Percentiles rank a stretch among this genome's conserved stretches.
Evolutionary conservation across 2,329 filamentous ascomycete genomes (phyloP).

Genomic region (Fusarium sublunatum): DNA sequence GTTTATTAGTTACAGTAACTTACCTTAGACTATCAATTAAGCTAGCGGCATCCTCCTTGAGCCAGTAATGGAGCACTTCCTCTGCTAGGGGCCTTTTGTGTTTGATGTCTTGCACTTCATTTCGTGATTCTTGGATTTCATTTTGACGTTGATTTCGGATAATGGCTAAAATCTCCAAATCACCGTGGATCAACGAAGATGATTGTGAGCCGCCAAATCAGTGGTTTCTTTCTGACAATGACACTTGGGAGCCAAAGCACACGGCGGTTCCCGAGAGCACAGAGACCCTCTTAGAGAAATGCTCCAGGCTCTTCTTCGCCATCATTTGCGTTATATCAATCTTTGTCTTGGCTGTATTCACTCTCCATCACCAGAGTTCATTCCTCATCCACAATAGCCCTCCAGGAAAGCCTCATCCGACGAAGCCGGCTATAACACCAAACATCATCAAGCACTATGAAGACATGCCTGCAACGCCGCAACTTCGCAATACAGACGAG

Average conservation of each 20-base stretch:
- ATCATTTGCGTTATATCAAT: conserved; percentile 36
- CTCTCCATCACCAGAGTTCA: conserved; percentile 26
- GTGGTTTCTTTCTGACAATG: not conserved
- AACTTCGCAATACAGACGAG: conserved; percentile 54
- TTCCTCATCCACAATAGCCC: not conserved
- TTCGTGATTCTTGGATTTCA: not conserved
- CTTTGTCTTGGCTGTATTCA: conserved; percentile 36
- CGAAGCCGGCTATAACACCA: not conserved
- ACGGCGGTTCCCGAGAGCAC: not conserved
- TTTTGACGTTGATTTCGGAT: not conserved
- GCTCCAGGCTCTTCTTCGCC: not conserved
- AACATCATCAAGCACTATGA: conserved; percentile 42
- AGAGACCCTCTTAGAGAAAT: not conserved
- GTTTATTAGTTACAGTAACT: not conserved
- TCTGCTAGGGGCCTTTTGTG: not conserved
- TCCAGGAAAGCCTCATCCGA: conserved; percentile 5
- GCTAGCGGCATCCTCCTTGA: too few relatives aligned
- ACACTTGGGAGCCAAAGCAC: not conserved
- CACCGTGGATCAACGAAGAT: not conserved
- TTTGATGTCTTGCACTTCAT: not conserved
- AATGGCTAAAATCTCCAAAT: not conserved
- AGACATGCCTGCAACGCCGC: conserved; percentile 34
- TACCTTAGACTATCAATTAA: not conserved
- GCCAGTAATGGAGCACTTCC: too few relatives aligned
- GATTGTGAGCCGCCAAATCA: not conserved